Base-by-base conservation (phyloP, 202 grass and related monocot species). In the Zizania palustris region DNA sequence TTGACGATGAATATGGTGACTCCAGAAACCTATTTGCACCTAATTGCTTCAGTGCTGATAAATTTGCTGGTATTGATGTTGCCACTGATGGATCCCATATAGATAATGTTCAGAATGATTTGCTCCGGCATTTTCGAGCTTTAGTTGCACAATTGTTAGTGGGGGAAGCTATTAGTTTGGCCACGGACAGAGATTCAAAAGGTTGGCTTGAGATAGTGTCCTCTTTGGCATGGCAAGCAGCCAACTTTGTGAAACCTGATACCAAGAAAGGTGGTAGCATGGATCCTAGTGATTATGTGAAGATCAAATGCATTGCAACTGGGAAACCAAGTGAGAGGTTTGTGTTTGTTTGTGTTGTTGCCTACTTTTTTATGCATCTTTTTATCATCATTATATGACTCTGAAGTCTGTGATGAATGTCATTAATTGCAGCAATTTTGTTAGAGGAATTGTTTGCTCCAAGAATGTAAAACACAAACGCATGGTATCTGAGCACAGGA, bases 381-480 rank as follows among this genome's bases (percentile, higher is more conserved):
- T 22, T 76, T 11, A 64, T 70, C 46, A 71, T 46, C 11, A 35
- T 73, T 11, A 46, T 11, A 45, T 44, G 79, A 56, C 62, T 85
- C 73, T 91, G n/a, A n/a, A n/a, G n/a, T n/a, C n/a, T n/a, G n/a
- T n/a, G 65, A 93, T 51, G 3, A 65, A n/a, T 37, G 15, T 69
- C 57, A 50, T 84, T 74, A 6, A 60, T 43, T 82, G 64, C 85
- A 97, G 93, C 55, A 77, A 88, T 61, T 78, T 97, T 81, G 61
- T 97, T 36, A 93, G 84, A 80, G 93, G 93, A 65, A 81, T 97
- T 63, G 93, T 93, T 75, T 97, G 93, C 84, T 89, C 93, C n/a
- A 97, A 97, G 74, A 97, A 97, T 89, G 39, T 97, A 75, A 97
- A 90, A 49, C 90, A 93, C 75, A 97, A 93, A 60, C 83, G 90